Base-by-base conservation (phyloP, 2,329 filamentous ascomycete genomes). In the Acephala macrosclerotiorum region DNA sequence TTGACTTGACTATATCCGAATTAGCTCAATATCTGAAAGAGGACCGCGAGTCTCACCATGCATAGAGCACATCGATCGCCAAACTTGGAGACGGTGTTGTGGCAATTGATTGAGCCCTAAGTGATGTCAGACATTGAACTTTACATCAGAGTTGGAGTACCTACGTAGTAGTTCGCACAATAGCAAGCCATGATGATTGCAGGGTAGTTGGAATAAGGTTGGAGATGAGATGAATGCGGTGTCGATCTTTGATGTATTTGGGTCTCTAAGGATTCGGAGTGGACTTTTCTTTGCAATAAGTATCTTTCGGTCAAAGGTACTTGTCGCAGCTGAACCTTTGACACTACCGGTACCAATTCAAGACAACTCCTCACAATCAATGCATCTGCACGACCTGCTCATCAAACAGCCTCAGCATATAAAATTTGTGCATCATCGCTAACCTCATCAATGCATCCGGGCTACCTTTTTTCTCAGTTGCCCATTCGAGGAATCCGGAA, bases 111-210 rank as follows among this genome's bases (percentile, higher is more conserved):
- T 14, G 75, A 77, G 71, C 75, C 74, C 78, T 80, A 55, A 12
- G 9, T 9, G 25, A 42, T 38, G 65, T 74, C 35, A 72, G 67
- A 20, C 11, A 18, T 33, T 33, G 38, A 56, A 22, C 33, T 25
- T 14, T 22, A 45, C 56, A 49, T 47, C 47, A 20, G 25, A 26
- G 6, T 11, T 40, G 42, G 42, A 1, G 29, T 40, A 63, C 74
- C 33, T 71, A 79, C 78, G 61, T 79, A 79, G 71, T 78, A 79
- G 67, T 79, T 79, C 58, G 78, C 75, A 65, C 77, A 79, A 59
- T 79, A 79, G 70, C 75, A 79, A 71, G 69, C 66, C 74, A 77
- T 76, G 47, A 68, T 74, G 64, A 56, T 11, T 38, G 55, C 26
- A 20, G 29, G 53, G 51, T 63, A 56, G 56, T 64, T 59, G 49